Evolutionary conservation across 306 rosid genomes (phyloP).

Genomic region (Heteromeles arbutifolia): DNA sequence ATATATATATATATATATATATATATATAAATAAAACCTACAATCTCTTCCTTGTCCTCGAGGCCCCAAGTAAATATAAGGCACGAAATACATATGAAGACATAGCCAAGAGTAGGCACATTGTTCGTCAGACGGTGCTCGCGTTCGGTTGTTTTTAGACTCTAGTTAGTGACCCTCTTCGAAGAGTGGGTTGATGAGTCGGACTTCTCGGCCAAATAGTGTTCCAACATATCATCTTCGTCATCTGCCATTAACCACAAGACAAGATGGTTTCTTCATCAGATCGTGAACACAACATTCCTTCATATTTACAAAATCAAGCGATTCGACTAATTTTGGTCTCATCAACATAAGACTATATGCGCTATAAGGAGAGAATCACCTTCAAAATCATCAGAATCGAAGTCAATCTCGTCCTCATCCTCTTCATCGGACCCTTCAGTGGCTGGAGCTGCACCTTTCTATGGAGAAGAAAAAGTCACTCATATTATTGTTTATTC

Average conservation of each 20-base stretch:
- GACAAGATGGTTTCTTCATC: constrained; percentile 6
- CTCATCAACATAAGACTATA: background rate
- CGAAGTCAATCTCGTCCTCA: constrained; percentile 78
- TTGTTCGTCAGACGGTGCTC: background rate
- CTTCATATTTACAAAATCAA: background rate
- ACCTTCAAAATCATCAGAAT: constrained; percentile 95
- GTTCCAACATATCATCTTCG: constrained; percentile 99
- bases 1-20: too few relatives aligned
- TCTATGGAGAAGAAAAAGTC: constrained; percentile 35
- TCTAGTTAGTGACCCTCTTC: constrained; percentile 48
- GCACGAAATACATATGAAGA: background rate
- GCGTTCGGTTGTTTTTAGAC: background rate
- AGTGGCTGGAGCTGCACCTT: constrained; percentile 47
- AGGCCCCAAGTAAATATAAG: background rate
- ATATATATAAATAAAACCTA: constrained; percentile 17
- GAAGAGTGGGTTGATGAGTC: constrained; percentile 65
- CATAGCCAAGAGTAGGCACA: background rate
- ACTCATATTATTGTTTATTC: background rate
- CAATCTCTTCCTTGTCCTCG: background rate
- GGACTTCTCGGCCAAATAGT: constrained; percentile 85
- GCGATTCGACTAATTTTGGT: background rate
- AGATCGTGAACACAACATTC: background rate
- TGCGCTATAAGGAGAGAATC: constrained; percentile 1
- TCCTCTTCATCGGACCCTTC: constrained; percentile 79
- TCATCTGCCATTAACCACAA: constrained; percentile 51